Evolutionary conservation across 2,329 filamentous ascomycete genomes (phyloP).

Genomic region (Tolypocladium album): DNA sequence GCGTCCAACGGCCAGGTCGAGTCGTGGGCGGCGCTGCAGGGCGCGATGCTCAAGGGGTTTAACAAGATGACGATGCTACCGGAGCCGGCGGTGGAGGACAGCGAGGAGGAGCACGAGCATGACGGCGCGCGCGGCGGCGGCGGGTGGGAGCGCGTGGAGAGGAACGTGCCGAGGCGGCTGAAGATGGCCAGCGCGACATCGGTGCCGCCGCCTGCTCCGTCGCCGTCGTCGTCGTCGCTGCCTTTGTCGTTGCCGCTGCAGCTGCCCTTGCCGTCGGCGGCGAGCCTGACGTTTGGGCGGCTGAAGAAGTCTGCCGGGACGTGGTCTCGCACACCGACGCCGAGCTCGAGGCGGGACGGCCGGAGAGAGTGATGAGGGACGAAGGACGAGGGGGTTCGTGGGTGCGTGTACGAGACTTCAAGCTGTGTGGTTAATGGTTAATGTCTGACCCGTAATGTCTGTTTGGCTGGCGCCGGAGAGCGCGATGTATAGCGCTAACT

Average conservation of each 20-base stretch:
- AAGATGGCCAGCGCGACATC: conserved; percentile 10
- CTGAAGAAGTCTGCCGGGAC: conserved; percentile 36
- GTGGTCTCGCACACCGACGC: conserved; percentile 32
- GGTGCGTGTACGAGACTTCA: background rate
- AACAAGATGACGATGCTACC: conserved; percentile 13
- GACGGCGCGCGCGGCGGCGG: conserved; percentile 7
- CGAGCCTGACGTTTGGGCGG: conserved; percentile 38
- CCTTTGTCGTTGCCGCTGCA: conserved; percentile 1
- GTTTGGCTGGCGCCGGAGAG: background rate
- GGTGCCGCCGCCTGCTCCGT: conserved; percentile 9
- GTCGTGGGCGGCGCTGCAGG: conserved; percentile 42
- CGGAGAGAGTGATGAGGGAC: conserved; percentile 8
- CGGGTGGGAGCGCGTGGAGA: conserved; percentile 17
- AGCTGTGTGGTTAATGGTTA: background rate
- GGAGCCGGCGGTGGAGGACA: conserved; percentile 15
- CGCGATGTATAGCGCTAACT: background rate
- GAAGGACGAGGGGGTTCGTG: background rate
- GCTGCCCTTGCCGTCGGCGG: conserved; percentile 21
- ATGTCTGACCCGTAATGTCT: background rate
- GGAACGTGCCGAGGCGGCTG: conserved; percentile 9
- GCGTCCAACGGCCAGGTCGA: conserved; percentile 47
- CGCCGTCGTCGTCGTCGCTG: conserved; percentile 11
- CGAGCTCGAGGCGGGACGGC: conserved; percentile 26
- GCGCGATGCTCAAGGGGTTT: conserved; percentile 23
- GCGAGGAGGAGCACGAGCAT: conserved; percentile 19